Base-by-base conservation (phyloP, 495 filamentous ascomycete genomes). In the Oleoguttula mirabilis region DNA sequence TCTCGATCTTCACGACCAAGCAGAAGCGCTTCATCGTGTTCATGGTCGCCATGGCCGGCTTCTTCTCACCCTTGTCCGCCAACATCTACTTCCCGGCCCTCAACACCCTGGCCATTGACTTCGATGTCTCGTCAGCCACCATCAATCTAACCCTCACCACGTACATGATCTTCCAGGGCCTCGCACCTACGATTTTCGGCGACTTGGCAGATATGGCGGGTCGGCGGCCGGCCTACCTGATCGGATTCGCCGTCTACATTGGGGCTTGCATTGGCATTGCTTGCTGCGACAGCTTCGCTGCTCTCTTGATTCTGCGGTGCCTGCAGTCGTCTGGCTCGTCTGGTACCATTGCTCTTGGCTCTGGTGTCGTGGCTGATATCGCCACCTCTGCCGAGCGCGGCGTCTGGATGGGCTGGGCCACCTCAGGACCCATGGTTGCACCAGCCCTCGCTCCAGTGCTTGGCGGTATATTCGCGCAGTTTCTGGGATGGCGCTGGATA, bases 41-140 rank as follows among this genome's bases (percentile, higher is more conserved):
- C 47, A 76, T 88, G 61, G 73, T 78, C 30, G 72, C 75, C 19
- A 66, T 68, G 38, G 73, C 73, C 10, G 70, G 73, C 27, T 79
- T 84, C 50, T 73, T 83, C 55, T 84, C 80, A 0, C 80, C 81
- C 2, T 67, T 85, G 37, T 82, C 78, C 0, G 79, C 79, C 15
- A 84, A 82, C 51, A 84, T 86, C 31, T 90, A 90, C 58, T 85
- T 86, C 45, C 82, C 82, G 3, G 77, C 79, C 2, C 63, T 88
- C 41, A 73, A 71, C 19, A 57, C 69, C 6, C 49, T 84, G 14
- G 62, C 76, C 0, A 27, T 46, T 0, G 68, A 77, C 36, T 64
- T 82, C 6, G 51, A 68, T 8, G 71, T 82, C 1, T 72, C 75
- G 0, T 51, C 69, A n/a, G 64, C 62, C 1, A 61, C 76, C 36